Percentiles rank a stretch among this genome's conserved stretches.
These are phyloP conservation scores for Vitis hybrid DNA, from an alignment of 177 flowering plant species.

Conservation along the genomic window DNA sequence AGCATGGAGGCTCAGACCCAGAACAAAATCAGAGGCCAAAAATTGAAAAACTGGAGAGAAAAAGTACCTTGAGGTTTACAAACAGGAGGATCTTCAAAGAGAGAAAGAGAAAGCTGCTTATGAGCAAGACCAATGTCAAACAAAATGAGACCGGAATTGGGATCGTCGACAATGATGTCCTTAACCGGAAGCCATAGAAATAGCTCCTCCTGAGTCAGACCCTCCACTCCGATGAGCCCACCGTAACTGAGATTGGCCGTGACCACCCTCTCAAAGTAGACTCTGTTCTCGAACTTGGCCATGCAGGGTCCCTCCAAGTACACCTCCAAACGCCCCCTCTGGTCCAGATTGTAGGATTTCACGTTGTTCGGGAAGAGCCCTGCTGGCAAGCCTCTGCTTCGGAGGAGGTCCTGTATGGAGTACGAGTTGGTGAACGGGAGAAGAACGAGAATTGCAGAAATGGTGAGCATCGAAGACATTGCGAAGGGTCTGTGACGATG, in stretches of 20 bases:
- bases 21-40: neutral
- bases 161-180: conserved; percentile 53
- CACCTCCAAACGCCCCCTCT: conserved; percentile 42
- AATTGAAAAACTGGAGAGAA: neutral
- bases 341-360: conserved; percentile 38
- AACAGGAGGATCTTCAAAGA: conserved; percentile 65
- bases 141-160: conserved; percentile 50
- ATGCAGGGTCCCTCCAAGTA: conserved; percentile 46
- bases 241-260: conserved; percentile 63
- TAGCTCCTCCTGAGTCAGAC: conserved; percentile 58
- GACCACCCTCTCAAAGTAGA: conserved; percentile 49
- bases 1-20: neutral
- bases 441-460: neutral
- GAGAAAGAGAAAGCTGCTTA: conserved; percentile 57
- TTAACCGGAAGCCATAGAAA: conserved; percentile 68
- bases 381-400: conserved; percentile 51
- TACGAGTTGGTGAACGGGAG: neutral
- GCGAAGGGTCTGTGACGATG: neutral
- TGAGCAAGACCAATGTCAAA: conserved; percentile 65
- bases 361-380: conserved; percentile 57
- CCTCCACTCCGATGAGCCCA: conserved; percentile 47
- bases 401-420: conserved; percentile 45
- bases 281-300: conserved; percentile 54
- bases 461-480: conserved; percentile 4
- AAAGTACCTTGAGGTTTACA: conserved; percentile 46